Evolutionary conservation across 345 rosid species (phyloP).

Genomic region (Sonneratia caseolaris): DNA sequence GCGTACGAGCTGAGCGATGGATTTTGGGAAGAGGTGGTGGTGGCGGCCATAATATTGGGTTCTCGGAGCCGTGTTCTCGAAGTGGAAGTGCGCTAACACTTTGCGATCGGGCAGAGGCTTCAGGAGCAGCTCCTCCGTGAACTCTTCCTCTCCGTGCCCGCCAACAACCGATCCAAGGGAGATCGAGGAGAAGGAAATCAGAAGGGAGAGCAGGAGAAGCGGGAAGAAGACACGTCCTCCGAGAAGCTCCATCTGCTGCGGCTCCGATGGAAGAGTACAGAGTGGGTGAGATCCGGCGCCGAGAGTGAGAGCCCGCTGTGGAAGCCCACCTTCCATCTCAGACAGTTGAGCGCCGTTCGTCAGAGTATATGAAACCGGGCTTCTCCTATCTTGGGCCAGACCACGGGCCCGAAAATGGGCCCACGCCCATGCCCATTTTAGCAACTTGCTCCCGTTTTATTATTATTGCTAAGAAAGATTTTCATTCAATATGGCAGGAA

Average conservation of each 20-base stretch:
- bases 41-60: constrained; percentile 65
- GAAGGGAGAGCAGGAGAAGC: constrained; percentile 13
- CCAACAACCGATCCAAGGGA: constrained; percentile 28
- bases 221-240: constrained; percentile 9
- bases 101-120: constrained; percentile 84
- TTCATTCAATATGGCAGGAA: too few species aligned
- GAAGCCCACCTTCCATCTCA: constrained; percentile 1
- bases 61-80: constrained; percentile 53
- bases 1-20: constrained; percentile 84
- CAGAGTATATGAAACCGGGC: not conserved
- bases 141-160: constrained; percentile 39
- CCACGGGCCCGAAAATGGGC: too few species aligned
- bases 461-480: too few species aligned
- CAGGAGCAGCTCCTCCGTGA: constrained; percentile 58
- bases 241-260: constrained; percentile 24
- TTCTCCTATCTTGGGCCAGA: not conserved
- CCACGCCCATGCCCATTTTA: not conserved
- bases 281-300: too few species aligned
- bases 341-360: not conserved
- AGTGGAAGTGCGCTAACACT: constrained; percentile 79
- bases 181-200: constrained; percentile 4
- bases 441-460: not conserved
- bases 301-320: constrained; percentile 7
- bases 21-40: constrained; percentile 94
- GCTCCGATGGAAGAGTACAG: not conserved